Evolutionary conservation across 352 stramenopile genomes (phyloP).

Genomic region (Blastocystis sp.): DNA sequence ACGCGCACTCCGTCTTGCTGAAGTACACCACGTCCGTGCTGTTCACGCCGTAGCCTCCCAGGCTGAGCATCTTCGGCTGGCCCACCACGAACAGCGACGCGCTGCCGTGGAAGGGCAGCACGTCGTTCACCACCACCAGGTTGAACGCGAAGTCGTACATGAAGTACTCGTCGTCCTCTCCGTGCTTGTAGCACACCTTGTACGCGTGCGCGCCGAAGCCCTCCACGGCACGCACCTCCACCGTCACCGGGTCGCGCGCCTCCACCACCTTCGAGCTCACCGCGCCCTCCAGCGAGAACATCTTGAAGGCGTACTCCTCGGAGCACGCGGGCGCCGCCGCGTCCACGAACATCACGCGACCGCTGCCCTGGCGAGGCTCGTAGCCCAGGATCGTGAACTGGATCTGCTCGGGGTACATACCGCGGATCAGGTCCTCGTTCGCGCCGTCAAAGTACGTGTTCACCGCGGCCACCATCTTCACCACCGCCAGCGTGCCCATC

Average conservation of each 20-base stretch:
- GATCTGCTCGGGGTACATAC: conserved; percentile 55
- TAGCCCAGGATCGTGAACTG: conserved; percentile 26
- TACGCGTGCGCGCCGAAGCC: conserved; percentile 6
- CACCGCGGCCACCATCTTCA: conserved; percentile 21
- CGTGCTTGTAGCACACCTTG: conserved; percentile 65
- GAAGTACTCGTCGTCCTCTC: conserved; percentile 47
- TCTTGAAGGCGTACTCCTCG: conserved; percentile 42
- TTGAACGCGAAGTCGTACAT: conserved; percentile 45
- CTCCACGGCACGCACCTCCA: conserved; percentile 25
- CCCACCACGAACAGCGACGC: conserved; percentile 36
- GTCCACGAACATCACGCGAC: conserved; percentile 62
- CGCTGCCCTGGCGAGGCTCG: background rate
- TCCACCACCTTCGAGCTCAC: conserved; percentile 23
- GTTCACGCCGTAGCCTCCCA: conserved; percentile 25
- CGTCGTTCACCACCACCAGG: conserved; percentile 37
- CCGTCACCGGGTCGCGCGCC: background rate
- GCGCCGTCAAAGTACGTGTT: background rate
- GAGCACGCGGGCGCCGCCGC: background rate
- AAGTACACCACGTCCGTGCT: conserved; percentile 32
- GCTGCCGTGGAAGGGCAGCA: conserved; percentile 21
- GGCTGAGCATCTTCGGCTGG: conserved; percentile 23
- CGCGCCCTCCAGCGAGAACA: conserved; percentile 2
- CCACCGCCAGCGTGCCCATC: conserved; percentile 12
- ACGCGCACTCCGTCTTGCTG: background rate
- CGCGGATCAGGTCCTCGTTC: conserved; percentile 10